Evolutionary conservation across 352 stramenopile genomes (phyloP), one percentile per base, ranked within the genome.

Genomic region (Aphanomyces invadans): DNA sequence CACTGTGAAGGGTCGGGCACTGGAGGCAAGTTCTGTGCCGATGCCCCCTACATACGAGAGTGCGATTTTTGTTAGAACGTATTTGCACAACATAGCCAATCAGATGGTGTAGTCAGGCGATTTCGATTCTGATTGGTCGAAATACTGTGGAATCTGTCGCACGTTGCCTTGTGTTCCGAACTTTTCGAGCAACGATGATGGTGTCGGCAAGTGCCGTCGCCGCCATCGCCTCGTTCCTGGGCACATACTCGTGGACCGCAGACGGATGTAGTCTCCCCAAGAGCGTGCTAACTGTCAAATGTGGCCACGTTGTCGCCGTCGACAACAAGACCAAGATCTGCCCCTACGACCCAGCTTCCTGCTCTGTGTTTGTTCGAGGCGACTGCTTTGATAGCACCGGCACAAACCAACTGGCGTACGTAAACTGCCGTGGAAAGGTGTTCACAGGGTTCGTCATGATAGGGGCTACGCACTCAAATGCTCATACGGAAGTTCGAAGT

Each of bases 271-370:
- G 46, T 28, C 38, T 67, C 11, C 17, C 31, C 38, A 42, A 59
- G 42, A 42, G 23, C 19, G 17, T 51, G 4, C 33, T 67, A 10
- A 67, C 60, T 45, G 42, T 44, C 3, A 44, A 44, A 19, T 67
- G 60, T n/a, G 60, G 60, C 0, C 48, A 57, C 23, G 60, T 67
- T 7, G 60, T 67, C n/a, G 12, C 46, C 4, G 48, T 51, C 42
- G 19, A 23, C 21, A 32, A 25, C 31, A 29, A 48, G 5, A 59
- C 39, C 11, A 23, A 32, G 26, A 48, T 67, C 7, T 67, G 60
- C 17, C 28, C 60, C 10, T 67, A 59, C 32, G 39, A 55, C 21
- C 60, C 60, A 44, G 48, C 42, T 11, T 45, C 28, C 23, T 67
- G 60, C 29, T 29, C 49, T 32, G 49, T 32, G 17, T 38, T 57